phyloP scores from a whole-genome alignment of 2,329 filamentous ascomycete genomes.

The Diplodia intermedia region DNA sequence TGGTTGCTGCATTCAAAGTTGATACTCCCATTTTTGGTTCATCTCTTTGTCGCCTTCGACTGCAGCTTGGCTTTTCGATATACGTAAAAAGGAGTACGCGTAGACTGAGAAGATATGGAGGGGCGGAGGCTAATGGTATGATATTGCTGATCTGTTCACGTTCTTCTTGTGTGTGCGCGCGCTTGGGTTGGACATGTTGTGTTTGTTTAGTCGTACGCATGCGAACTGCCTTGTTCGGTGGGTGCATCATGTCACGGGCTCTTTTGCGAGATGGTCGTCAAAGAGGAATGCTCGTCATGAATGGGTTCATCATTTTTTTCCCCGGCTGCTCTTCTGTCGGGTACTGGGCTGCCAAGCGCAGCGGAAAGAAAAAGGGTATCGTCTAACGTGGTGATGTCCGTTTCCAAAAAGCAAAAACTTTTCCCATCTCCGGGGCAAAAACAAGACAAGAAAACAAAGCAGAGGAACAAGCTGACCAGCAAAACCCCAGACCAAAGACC shows the following conservation, averaged over 20 bases:
- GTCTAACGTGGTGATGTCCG: neutral
- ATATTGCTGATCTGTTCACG: neutral
- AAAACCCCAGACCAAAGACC: too few relatives aligned
- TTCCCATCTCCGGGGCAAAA: too few relatives aligned
- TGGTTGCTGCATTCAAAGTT: neutral
- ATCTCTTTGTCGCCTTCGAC: neutral
- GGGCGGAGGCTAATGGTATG: neutral
- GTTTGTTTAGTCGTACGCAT: neutral
- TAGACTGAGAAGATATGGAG: neutral
- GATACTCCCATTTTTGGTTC: neutral
- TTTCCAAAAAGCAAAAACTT: neutral
- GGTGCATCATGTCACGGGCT: neutral
- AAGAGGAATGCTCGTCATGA: neutral
- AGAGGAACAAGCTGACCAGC: too few relatives aligned
- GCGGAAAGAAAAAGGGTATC: neutral
- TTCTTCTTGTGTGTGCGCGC: neutral
- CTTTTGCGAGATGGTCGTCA: neutral
- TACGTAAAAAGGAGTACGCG: neutral
- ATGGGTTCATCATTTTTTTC: neutral
- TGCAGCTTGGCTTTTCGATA: neutral
- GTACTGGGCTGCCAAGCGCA: neutral
- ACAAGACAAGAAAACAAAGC: too few relatives aligned
- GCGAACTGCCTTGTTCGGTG: neutral
- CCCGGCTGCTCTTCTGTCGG: neutral
- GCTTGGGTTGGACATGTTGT: neutral